Evolutionary conservation across 1,284 basidiomycete species (phyloP).

Genomic region (Sporisorium sorghi): DNA sequence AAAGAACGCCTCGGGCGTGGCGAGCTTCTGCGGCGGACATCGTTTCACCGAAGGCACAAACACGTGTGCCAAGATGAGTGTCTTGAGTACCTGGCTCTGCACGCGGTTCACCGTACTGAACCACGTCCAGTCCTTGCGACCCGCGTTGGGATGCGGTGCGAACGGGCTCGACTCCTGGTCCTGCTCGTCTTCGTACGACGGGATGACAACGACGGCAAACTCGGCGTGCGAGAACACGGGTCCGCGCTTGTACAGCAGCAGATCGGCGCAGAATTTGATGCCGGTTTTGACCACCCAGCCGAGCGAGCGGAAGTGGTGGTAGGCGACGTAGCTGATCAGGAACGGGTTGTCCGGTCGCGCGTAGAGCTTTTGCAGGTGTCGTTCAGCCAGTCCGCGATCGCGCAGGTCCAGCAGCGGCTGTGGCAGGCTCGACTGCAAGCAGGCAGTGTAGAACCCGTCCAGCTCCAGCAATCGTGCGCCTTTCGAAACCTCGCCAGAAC

Average conservation of each 20-base stretch:
- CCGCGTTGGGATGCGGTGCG: conserved; percentile 51
- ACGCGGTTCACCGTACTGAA: conserved; percentile 96
- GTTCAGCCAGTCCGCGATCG: conserved; percentile 28
- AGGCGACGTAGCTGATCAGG: conserved; percentile 87
- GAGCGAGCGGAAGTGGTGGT: conserved; percentile 94
- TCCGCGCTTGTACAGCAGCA: conserved; percentile 91
- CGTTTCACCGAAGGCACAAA: conserved; percentile 55
- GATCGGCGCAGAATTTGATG: conserved; percentile 97
- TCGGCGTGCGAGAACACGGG: conserved; percentile 96
- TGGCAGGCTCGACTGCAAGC: conserved; percentile 40
- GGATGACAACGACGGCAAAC: conserved; percentile 90
- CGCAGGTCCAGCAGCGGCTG: conserved; percentile 27
- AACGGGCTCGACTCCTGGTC: conserved; percentile 74
- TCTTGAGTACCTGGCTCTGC: conserved; percentile 94
- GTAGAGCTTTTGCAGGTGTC: conserved; percentile 36
- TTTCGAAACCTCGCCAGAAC: conserved; percentile 13
- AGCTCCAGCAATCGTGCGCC: conserved; percentile 18
- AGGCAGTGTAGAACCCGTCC: conserved; percentile 44
- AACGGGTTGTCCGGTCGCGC: conserved; percentile 84
- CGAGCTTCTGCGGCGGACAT: conserved; percentile 32
- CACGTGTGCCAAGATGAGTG: conserved; percentile 64
- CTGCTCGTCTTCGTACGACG: conserved; percentile 83
- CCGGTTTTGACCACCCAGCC: conserved; percentile 98
- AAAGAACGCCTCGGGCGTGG: conserved; percentile 71
- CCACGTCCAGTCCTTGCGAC: conserved; percentile 87